Conservation (phyloP, 2,329 filamentous ascomycete genomes). For the Rasamsonia emersonii region DNA sequence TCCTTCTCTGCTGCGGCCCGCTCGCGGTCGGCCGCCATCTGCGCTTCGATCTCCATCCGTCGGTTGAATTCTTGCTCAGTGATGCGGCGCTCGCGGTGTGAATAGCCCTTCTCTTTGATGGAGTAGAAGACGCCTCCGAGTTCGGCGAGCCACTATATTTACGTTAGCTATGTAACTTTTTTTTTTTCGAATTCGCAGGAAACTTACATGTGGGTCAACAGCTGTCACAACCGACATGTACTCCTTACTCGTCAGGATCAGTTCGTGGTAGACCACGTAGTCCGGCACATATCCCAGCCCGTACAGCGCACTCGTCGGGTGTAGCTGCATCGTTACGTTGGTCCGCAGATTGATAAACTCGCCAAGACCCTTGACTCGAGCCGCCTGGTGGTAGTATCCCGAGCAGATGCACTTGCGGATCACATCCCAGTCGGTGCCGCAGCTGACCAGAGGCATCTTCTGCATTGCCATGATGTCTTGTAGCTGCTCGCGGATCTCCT, state of each 20-base stretch:
- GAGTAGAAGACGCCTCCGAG: conserved; percentile 95
- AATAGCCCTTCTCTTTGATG: conserved; percentile 95
- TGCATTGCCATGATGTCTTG: conserved; percentile 90
- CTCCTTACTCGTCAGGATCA: conserved; percentile 92
- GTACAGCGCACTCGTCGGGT: conserved; percentile 88
- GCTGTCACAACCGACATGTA: conserved; percentile 97
- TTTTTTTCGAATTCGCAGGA: neutral
- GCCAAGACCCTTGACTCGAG: conserved; percentile 88
- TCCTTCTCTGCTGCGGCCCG: conserved; percentile 34
- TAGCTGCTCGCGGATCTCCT: conserved; percentile 90
- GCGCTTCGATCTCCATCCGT: conserved; percentile 84
- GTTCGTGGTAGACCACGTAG: conserved; percentile 95
- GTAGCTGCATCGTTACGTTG: conserved; percentile 85
- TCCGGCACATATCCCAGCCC: conserved; percentile 89
- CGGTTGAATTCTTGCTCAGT: conserved; percentile 88
- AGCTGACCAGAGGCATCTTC: conserved; percentile 78
- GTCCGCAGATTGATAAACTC: conserved; percentile 97
- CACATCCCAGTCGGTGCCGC: conserved; percentile 94
- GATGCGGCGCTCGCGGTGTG: conserved; percentile 71
- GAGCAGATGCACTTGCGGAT: conserved; percentile 95
- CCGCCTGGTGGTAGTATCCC: conserved; percentile 96
- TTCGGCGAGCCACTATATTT: conserved; percentile 71
- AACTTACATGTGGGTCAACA: conserved; percentile 70
- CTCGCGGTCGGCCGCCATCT: conserved; percentile 82
- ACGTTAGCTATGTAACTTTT: neutral